Conservation (phyloP, 495 filamentous ascomycete species). For the Neurospora pannonica region DNA sequence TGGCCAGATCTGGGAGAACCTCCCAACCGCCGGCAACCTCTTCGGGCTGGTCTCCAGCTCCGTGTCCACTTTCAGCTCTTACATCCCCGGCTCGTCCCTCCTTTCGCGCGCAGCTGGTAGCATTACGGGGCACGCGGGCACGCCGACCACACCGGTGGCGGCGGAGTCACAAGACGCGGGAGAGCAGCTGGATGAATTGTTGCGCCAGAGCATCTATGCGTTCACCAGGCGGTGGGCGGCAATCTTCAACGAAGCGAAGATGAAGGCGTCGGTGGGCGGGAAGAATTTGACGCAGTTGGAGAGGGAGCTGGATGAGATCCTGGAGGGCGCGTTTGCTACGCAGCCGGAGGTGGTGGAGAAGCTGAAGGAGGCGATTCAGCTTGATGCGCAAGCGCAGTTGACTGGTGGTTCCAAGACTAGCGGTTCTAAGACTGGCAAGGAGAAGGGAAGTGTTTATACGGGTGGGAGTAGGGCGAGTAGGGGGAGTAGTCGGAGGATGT, state of each 20-base stretch:
- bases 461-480: background rate
- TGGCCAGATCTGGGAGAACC: slow-evolving; percentile 65
- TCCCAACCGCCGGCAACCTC: slow-evolving; percentile 37
- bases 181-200: slow-evolving; percentile 69
- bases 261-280: slow-evolving; percentile 19
- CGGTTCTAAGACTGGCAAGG: slow-evolving; percentile 5
- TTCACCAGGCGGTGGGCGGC: slow-evolving; percentile 58
- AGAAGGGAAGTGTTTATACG: background rate
- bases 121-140: background rate
- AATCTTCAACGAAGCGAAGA: slow-evolving; percentile 27
- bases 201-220: slow-evolving; percentile 69
- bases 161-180: slow-evolving; percentile 49
- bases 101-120: background rate
- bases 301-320: slow-evolving; percentile 36
- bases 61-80: slow-evolving; percentile 22
- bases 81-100: slow-evolving; percentile 26
- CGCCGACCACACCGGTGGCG: background rate
- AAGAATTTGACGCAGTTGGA: slow-evolving; percentile 32
- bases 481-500: background rate
- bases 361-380: slow-evolving; percentile 40
- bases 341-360: slow-evolving; percentile 40
- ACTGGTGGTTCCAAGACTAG: slow-evolving; percentile 6
- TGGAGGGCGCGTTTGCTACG: slow-evolving; percentile 33
- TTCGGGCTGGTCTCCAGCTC: slow-evolving; percentile 28
- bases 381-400: slow-evolving; percentile 29